Evolutionary conservation across 177 flowering plant genomes (phyloP).

Genomic region (Vitis hybrid): DNA sequence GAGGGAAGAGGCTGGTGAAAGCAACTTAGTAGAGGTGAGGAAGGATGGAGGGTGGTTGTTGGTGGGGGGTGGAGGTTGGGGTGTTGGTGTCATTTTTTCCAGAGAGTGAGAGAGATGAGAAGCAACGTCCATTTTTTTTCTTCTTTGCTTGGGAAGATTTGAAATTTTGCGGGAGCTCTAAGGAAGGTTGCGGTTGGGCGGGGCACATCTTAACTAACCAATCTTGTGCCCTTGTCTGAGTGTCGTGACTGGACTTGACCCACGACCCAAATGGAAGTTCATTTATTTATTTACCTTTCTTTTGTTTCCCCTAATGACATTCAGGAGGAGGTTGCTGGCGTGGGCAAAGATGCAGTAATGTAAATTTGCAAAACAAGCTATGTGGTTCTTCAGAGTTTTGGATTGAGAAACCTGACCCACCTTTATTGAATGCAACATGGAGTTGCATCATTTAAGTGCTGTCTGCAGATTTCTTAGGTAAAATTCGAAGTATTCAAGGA

Average conservation of each 20-base stretch:
- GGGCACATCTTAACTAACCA: conserved; percentile 41
- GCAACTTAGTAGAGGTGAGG: conserved; percentile 32
- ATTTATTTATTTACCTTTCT: too few relatives aligned
- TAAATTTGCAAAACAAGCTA: too few relatives aligned
- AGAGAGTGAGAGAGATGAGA: conserved; percentile 40
- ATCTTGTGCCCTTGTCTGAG: neutral
- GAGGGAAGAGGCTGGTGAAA: conserved; percentile 10
- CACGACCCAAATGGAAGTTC: too few relatives aligned
- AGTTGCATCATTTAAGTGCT: too few relatives aligned
- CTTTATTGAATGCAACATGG: too few relatives aligned
- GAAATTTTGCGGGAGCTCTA: conserved; percentile 51
- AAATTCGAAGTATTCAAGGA: too few relatives aligned
- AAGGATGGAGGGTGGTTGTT: conserved; percentile 25
- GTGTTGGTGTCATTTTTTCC: conserved; percentile 43
- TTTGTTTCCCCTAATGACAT: too few relatives aligned
- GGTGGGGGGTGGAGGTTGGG: conserved; percentile 53
- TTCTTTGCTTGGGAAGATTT: conserved; percentile 10
- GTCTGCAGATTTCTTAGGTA: too few relatives aligned
- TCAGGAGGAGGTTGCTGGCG: too few relatives aligned
- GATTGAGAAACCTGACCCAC: too few relatives aligned
- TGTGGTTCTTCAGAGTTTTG: too few relatives aligned
- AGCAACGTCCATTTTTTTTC: conserved; percentile 40
- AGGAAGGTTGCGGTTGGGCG: conserved; percentile 53
- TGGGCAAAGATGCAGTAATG: too few relatives aligned
- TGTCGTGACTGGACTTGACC: neutral